Base-by-base conservation (phyloP, 2,329 filamentous ascomycete species). In the Hymenotorrendiella dingleyae region DNA sequence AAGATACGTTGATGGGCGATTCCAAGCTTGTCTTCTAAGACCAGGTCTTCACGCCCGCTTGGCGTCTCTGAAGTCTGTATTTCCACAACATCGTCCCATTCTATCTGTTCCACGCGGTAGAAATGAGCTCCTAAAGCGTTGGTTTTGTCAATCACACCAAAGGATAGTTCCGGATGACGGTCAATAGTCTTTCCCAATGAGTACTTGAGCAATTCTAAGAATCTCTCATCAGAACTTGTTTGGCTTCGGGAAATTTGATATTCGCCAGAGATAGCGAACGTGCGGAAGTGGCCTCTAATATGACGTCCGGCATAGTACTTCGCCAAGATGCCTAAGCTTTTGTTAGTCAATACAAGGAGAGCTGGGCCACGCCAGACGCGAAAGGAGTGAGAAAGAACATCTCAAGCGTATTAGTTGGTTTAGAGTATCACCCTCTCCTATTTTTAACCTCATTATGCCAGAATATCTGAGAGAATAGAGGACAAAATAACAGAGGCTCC, bases 301-400 rank as follows among this genome's bases (percentile, higher is more conserved):
- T 53, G 44, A 12, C 52, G 36, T 12, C 44, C 43, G 12, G 50
- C 46, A 29, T 51, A 53, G 20, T 47, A 48, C 20, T 29, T 49
- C 12, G 48, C 43, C 2, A 54, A 32, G 11, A 53, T 22, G 17
- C 48, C 47, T 54, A 14, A 9, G 21, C n/a, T n/a, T n/a, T n/a
- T n/a, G n/a, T n/a, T n/a, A n/a, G n/a, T n/a, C n/a, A n/a, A n/a
- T n/a, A n/a, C n/a, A n/a, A n/a, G n/a, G n/a, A n/a, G n/a, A n/a
- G n/a, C n/a, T n/a, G n/a, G n/a, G n/a, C n/a, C n/a, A n/a, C n/a
- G n/a, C n/a, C n/a, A n/a, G n/a, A n/a, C n/a, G n/a, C n/a, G n/a
- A n/a, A n/a, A n/a, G n/a, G n/a, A n/a, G n/a, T n/a, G n/a, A n/a
- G n/a, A n/a, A n/a, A n/a, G n/a, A n/a, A n/a, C n/a, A n/a, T n/a